A percentile compares a stretch with the other conserved stretches of the same genome.
These are phyloP conservation scores for Diplosphaera chodatii DNA, from an alignment of 139 green algal genomes.

Conservation along the genomic window DNA sequence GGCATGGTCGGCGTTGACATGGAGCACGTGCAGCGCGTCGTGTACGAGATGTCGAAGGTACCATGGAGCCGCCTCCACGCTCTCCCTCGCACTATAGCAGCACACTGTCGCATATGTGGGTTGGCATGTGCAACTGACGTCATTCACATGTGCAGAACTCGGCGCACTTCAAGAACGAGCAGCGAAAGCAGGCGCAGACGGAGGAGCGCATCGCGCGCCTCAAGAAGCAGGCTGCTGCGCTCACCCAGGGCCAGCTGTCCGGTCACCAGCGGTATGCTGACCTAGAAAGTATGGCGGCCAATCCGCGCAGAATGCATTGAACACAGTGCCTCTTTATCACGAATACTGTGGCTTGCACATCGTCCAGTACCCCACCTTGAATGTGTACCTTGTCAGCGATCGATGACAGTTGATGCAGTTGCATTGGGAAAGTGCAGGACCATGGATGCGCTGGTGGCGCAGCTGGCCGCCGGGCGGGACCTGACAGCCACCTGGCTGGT, in stretches of 20 bases:
- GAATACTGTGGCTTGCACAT: too few species aligned
- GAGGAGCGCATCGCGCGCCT: conserved; percentile 50
- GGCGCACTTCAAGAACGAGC: conserved; percentile 86
- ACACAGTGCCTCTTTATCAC: too few species aligned
- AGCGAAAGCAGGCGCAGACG: conserved; percentile 67
- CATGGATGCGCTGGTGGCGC: conserved; percentile 40
- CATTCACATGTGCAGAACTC: conserved; percentile 43
- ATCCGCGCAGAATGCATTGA: too few species aligned
- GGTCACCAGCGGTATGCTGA: conserved; percentile 22
- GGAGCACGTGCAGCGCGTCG: conserved; percentile 64
- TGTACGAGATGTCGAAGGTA: conserved; percentile 89
- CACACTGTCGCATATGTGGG: too few species aligned
- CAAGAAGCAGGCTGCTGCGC: conserved; percentile 6
- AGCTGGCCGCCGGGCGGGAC: conserved; percentile 66
- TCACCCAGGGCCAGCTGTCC: conserved; percentile 45
- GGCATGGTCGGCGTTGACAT: conserved; percentile 69
- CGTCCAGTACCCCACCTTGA: too few species aligned
- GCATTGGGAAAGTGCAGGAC: too few species aligned
- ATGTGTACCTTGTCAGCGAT: too few species aligned
- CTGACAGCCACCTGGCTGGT: conserved; percentile 71
- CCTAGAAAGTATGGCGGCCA: too few species aligned
- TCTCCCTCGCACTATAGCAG: neutral
- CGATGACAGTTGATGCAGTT: too few species aligned
- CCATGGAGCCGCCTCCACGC: neutral
- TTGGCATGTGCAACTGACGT: too few species aligned